Conservation (phyloP, 306 rosid species). For the Styphnolobium japonicum region DNA sequence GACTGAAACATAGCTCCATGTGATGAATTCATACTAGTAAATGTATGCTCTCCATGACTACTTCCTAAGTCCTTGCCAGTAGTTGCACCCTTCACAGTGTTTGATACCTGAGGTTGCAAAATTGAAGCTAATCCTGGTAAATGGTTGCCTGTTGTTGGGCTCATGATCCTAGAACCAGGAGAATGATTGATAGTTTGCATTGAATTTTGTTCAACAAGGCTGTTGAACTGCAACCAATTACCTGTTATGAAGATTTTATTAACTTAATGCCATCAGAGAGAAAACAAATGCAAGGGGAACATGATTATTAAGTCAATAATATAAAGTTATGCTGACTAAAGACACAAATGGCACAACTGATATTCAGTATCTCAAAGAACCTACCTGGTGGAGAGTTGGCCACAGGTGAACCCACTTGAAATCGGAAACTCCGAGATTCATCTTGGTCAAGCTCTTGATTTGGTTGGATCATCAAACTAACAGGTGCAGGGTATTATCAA, state of each 20-base stretch:
- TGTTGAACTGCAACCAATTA: conserved; percentile 78
- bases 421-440: conserved; percentile 69
- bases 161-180: conserved; percentile 69
- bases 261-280: conserved; percentile 20
- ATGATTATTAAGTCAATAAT: neutral
- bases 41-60: conserved; percentile 48
- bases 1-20: conserved; percentile 62
- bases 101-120: conserved; percentile 72
- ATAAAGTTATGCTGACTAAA: neutral
- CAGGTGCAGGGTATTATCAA: conserved; percentile 18
- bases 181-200: conserved; percentile 64
- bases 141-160: conserved; percentile 73
- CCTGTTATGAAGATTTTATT: conserved; percentile 43
- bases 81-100: conserved; percentile 68
- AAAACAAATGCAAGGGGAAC: conserved; percentile 22
- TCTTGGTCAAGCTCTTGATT: conserved; percentile 97
- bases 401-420: conserved; percentile 84
- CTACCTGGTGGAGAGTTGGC: conserved; percentile 95
- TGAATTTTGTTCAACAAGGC: conserved; percentile 82
- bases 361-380: conserved; percentile 24
- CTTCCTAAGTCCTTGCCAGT: conserved; percentile 76
- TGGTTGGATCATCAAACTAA: conserved; percentile 86
- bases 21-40: conserved; percentile 36
- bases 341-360: neutral
- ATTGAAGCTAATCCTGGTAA: conserved; percentile 90